phyloP scores from a whole-genome alignment of 495 filamentous ascomycete genomes.

The Cryomyces minteri region DNA sequence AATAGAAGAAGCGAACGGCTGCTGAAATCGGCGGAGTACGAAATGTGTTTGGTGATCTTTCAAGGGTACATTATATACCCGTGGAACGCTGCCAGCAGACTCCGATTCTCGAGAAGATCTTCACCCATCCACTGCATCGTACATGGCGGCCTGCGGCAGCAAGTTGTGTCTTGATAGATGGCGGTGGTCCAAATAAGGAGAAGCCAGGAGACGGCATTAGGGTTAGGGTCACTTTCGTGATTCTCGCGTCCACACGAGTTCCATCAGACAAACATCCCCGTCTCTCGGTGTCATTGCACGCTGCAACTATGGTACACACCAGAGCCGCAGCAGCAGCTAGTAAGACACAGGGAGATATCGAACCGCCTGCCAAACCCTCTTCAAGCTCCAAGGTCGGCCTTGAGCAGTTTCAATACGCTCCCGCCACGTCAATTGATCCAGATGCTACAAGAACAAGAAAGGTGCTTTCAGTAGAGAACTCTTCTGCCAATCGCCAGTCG shows the following conservation, averaged over 20 bases:
- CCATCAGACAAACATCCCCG: neutral
- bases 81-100: no score
- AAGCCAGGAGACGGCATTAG: neutral
- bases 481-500: neutral
- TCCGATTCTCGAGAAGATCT: no score
- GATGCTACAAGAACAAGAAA: neutral
- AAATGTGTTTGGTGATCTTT: no score
- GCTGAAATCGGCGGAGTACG: no score
- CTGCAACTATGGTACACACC: neutral
- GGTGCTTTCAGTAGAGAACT: neutral
- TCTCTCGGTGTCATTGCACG: neutral
- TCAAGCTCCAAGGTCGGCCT: neutral
- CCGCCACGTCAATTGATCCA: neutral
- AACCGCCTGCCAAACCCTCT: neutral
- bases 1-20: no score
- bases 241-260: neutral
- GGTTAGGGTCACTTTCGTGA: neutral
- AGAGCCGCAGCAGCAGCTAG: neutral
- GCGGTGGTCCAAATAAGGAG: neutral
- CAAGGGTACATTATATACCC: no score
- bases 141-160: no score
- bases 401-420: neutral
- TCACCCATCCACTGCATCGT: no score
- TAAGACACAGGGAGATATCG: neutral
- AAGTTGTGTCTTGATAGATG: neutral